Evolutionary conservation across 495 filamentous ascomycete species (phyloP), one percentile per base, ranked within the genome.

Genomic region (Neurospora terricola): DNA sequence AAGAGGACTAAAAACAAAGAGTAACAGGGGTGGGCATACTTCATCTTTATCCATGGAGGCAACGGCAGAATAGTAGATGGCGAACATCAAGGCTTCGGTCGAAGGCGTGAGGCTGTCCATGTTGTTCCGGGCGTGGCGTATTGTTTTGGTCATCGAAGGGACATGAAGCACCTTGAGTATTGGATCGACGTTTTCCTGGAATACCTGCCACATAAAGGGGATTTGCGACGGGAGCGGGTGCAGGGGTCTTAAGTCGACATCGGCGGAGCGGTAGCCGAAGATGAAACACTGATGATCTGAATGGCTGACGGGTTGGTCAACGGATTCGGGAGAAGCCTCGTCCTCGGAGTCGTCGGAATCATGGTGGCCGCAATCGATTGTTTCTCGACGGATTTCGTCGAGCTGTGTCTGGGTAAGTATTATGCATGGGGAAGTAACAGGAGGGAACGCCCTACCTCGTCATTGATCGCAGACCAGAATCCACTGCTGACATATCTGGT

Each of bases 401-500:
- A 95, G 86, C 89, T 93, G 73, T 69, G 54, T 5, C 3, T 11
- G 18, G 36, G 72, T 77, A 36, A 78, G 73, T 75, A 72, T 39
- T 18, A 27, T 21, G n/a, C 34, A n/a, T 38, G 10, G 14, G n/a
- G 23, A 72, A 68, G 18, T 39, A 38, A 4, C 30, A 38, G 37
- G 11, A 10, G 9, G n/a, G 6, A 12, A 12, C 14, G 27, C 23
- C 72, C 34, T 74, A 77, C 93, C 88, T 98, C 93, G 73, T 95
- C 92, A 69, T 90, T 92, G 62, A 98, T 84, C 74, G 88, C 93
- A n/a, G 91, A 90, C 94, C 94, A 98, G 70, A 97, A 92, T 18
- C 89, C 90, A 81, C 91, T 94, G 79, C 92, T 94, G 73, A 97
- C 91, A 82, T 98, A 98, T 78, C 93, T 86, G 75, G 90, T 92